Evolutionary conservation across 2,329 filamentous ascomycete species (phyloP).

Genomic region (Monilinia fructigena): DNA sequence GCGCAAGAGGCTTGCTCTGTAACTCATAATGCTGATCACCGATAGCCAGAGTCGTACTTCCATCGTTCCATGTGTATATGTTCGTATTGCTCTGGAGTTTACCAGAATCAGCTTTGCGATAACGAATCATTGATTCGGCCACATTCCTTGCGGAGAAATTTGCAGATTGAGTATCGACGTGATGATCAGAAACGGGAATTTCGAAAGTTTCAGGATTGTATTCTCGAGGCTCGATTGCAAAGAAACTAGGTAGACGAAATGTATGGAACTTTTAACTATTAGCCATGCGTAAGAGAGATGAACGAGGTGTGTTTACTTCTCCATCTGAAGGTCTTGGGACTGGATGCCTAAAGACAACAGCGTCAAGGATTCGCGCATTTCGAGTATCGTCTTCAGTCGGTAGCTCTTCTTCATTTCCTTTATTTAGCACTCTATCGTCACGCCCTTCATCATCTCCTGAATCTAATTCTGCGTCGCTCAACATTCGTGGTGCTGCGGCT

Average conservation of each 20-base stretch:
- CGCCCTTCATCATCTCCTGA: constrained; percentile 62
- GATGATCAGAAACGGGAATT: constrained; percentile 58
- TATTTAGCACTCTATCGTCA: constrained; percentile 55
- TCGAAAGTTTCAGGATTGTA: constrained; percentile 67
- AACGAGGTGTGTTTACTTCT: constrained; percentile 49
- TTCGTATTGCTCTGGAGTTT: constrained; percentile 72
- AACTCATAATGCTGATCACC: constrained; percentile 76
- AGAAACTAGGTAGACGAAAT: constrained; percentile 69
- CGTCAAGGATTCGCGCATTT: constrained; percentile 58
- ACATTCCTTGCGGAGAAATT: constrained; percentile 56
- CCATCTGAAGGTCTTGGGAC: constrained; percentile 70
- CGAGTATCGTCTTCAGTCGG: constrained; percentile 45
- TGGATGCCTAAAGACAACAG: constrained; percentile 66
- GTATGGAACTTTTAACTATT: constrained; percentile 57
- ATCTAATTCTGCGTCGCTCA: constrained; percentile 61
- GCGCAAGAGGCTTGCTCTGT: constrained; percentile 66
- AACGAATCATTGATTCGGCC: constrained; percentile 66
- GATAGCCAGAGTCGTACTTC: constrained; percentile 71
- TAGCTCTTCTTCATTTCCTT: constrained; percentile 43
- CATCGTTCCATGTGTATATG: constrained; percentile 76
- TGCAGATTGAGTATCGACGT: constrained; percentile 47
- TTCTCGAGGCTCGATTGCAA: constrained; percentile 65
- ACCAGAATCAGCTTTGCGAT: constrained; percentile 62
- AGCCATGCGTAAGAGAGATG: constrained; percentile 25
- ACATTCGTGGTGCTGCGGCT: constrained; percentile 39